A percentile compares a stretch with the other conserved stretches of the same genome.
These are phyloP conservation scores for Cronartium quercuum DNA, from an alignment of 1,284 basidiomycete species.

Conservation along the genomic window DNA sequence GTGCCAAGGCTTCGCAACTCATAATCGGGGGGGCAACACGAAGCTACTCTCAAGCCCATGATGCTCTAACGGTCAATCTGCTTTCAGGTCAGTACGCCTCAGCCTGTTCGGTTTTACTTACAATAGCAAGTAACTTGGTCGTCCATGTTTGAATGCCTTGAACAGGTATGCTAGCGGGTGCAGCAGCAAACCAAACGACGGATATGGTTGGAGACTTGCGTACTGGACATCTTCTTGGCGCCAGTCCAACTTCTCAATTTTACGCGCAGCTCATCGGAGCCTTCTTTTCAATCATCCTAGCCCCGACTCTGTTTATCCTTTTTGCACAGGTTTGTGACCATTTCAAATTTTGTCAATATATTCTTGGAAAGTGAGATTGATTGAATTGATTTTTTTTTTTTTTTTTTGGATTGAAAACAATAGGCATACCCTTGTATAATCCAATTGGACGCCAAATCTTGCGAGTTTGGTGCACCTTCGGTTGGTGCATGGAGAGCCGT, in stretches of 20 bases:
- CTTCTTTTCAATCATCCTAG: constrained; percentile 59
- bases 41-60: constrained; percentile 49
- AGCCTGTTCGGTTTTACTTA: background rate
- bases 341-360: background rate
- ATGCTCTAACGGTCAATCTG: constrained; percentile 58
- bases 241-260: constrained; percentile 63
- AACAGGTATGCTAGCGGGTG: constrained; percentile 54
- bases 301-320: constrained; percentile 58
- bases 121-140: background rate
- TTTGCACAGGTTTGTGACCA: constrained; percentile 52
- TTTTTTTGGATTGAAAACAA: constrained; percentile 40
- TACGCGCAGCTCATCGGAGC: constrained; percentile 59
- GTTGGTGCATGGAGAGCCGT: constrained; percentile 63
- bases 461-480: constrained; percentile 59
- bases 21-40: constrained; percentile 60
- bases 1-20: constrained; percentile 59
- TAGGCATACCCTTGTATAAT: constrained; percentile 64
- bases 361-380: constrained; percentile 23
- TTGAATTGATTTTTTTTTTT: constrained; percentile 43
- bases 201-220: constrained; percentile 70
- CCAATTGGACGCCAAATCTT: constrained; percentile 49
- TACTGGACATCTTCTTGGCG: constrained; percentile 63
- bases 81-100: constrained; percentile 53
- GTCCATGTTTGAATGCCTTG: background rate
- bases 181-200: constrained; percentile 58